Evolutionary conservation across 2,329 filamentous ascomycete species (phyloP).

Genomic region (Apiospora phragmitis): DNA sequence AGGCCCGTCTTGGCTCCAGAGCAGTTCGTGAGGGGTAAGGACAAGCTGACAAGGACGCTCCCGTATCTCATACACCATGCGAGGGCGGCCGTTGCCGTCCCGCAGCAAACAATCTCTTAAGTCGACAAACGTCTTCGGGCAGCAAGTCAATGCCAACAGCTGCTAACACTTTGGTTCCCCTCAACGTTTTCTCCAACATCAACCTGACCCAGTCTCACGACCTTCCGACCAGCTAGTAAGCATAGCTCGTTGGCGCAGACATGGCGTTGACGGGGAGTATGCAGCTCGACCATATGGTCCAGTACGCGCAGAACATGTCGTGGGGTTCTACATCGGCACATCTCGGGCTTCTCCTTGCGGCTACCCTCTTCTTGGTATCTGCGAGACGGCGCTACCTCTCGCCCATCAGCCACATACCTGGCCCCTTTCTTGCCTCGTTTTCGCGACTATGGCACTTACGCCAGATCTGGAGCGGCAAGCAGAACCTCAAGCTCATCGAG

Average conservation of each 20-base stretch:
- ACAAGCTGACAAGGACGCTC: neutral
- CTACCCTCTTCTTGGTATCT: neutral
- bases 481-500: conserved; percentile 35
- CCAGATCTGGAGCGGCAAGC: conserved; percentile 38
- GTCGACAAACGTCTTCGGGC: neutral
- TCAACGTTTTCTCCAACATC: neutral
- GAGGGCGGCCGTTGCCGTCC: neutral
- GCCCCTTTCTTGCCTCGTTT: conserved; percentile 41
- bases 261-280: neutral
- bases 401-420: conserved; percentile 34
- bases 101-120: neutral
- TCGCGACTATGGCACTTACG: conserved; percentile 41
- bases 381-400: conserved; percentile 10
- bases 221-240: neutral
- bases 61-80: too few relatives aligned
- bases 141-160: neutral
- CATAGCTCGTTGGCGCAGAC: neutral
- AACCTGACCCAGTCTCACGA: neutral
- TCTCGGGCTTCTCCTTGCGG: neutral
- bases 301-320: neutral
- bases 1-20: neutral
- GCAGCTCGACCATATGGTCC: neutral
- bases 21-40: neutral
- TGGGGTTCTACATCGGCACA: neutral
- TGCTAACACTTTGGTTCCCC: neutral